phyloP scores from a whole-genome alignment of 176 grass and related monocot genomes.

The Poa pratensis region DNA sequence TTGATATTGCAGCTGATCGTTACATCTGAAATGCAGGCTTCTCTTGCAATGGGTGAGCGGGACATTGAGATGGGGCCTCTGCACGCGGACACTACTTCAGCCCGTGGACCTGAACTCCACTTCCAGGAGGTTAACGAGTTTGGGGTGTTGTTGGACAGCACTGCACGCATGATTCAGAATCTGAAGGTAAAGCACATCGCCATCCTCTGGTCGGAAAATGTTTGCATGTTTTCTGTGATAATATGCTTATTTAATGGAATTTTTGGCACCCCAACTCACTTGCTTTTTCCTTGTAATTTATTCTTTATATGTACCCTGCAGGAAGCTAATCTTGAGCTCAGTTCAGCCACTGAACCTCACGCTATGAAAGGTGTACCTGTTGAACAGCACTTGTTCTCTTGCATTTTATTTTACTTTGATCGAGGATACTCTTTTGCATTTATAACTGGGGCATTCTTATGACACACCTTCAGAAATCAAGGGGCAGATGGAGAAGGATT shows the following conservation, averaged over 20 bases:
- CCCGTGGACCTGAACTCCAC: not conserved
- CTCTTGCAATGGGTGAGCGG: not conserved
- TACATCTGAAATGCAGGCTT: not conserved
- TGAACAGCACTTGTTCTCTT: not conserved
- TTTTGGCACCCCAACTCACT: not conserved
- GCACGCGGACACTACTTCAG: not conserved
- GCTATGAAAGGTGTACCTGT: slow-evolving; percentile 54
- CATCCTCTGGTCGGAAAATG: not conserved
- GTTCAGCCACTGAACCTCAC: slow-evolving; percentile 50
- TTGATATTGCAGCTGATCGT: not conserved
- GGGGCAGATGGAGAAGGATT: slow-evolving; percentile 58
- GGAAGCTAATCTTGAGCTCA: slow-evolving; percentile 60
- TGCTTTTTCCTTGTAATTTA: not conserved
- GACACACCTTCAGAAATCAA: slow-evolving; percentile 48
- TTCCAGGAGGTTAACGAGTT: slow-evolving; percentile 37
- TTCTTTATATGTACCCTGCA: not conserved
- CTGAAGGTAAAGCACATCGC: slow-evolving; percentile 50
- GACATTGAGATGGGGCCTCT: not conserved
- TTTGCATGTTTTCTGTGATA: not conserved
- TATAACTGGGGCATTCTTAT: not conserved
- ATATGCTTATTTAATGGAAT: not conserved
- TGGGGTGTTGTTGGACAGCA: slow-evolving; percentile 44
- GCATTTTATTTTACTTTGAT: not conserved
- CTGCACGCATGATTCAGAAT: slow-evolving; percentile 48
- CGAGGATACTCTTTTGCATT: not conserved